phyloP scores from a whole-genome alignment of 2,329 filamentous ascomycete species.

The Arthrobotrys musiformis region DNA sequence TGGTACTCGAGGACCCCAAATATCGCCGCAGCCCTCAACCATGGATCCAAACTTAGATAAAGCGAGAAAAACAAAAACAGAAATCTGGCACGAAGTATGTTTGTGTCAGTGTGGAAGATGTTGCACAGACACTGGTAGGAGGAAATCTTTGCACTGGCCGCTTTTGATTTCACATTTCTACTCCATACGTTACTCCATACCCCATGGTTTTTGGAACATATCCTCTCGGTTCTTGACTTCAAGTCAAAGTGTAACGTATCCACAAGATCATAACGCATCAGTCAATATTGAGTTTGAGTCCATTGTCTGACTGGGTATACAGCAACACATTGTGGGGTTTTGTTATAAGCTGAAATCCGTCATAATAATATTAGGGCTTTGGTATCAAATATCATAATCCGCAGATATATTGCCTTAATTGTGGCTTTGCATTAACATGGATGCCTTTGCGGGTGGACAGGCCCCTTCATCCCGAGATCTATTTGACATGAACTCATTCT shows the following conservation, averaged over 20 bases:
- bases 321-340: constrained; percentile 45
- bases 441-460: not conserved
- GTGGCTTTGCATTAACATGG: not conserved
- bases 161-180: not conserved
- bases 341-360: not conserved
- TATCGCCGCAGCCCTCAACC: not conserved
- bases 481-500: not conserved
- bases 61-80: not conserved
- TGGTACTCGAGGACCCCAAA: not conserved
- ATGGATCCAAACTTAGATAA: not conserved
- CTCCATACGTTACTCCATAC: no score
- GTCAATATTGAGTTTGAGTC: not conserved
- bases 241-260: not conserved
- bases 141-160: constrained; percentile 13
- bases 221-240: not conserved
- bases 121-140: constrained; percentile 26
- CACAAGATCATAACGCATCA: no score
- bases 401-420: not conserved
- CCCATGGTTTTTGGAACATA: not conserved
- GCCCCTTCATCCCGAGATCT: not conserved
- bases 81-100: not conserved
- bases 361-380: not conserved
- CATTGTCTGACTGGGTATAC: not conserved
- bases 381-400: not conserved
- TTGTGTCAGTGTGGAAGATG: not conserved